Evolutionary conservation across 2,329 filamentous ascomycete genomes (phyloP), one percentile per base, ranked within the genome.

Genomic region (Fusarium devonianum): DNA sequence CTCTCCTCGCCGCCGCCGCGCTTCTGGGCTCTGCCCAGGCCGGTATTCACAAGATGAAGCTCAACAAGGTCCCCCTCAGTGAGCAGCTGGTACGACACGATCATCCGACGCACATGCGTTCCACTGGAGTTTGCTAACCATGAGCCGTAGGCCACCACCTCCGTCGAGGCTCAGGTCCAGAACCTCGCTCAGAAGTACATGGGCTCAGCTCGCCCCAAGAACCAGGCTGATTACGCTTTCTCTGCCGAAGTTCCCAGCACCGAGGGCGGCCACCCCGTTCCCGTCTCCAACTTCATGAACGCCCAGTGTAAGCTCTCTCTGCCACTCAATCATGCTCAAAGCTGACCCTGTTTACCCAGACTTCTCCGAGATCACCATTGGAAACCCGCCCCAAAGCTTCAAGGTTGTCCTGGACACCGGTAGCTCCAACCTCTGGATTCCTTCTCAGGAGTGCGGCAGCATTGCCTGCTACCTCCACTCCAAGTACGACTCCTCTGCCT

Each of bases 341-440:
- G 18, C 63, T 69, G 33, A 68, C 54, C 17, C 5, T 22, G 5
- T 10, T 7, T n/a, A 7, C 5, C 9, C 54, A 95, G 92, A 99
- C 82, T 99, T 96, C 85, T 95, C 93, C 64, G 92, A 97, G 75
- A 97, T 99, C 73, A 83, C 85, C 65, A 85, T 99, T 72, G 94
- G 94, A 60, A 93, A 87, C 37, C 94, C 94, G 61, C 87, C 94
- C 23, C 94, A 99, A 79, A 82, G 78, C 64, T 99, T 99, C 86
- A 99, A 99, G 84, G 95, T 99, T 63, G 89, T 99, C 60, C 88
- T 99, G 60, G 94, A 99, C 75, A 99, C 94, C 19, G 94, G 94
- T 67, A 97, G 92, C 82, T 97, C 94, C 73, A 99, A 99, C 81
- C 84, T 99, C 58, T 99, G 95, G 95, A 92, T 99, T 53, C 95